Base-by-base conservation (phyloP, 2,329 filamentous ascomycete genomes). In the Paraphaeosphaeria minitans region DNA sequence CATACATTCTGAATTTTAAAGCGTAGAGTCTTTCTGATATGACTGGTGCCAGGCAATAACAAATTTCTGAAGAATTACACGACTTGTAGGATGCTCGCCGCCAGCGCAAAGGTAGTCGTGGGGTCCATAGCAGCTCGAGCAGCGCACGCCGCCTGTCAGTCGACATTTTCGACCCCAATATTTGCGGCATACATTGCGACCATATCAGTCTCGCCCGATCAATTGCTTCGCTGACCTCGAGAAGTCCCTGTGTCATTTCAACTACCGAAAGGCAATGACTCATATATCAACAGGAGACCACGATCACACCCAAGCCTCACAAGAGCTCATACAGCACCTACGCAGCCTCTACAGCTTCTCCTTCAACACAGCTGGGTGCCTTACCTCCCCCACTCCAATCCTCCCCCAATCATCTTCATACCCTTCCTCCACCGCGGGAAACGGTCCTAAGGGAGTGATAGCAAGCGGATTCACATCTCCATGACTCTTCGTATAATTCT, bases 401-500 rank as follows among this genome's bases (percentile, higher is more conserved):
- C 79, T 81, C 14, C 67, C 74, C 73, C 82, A 81, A 59, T 86
- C 81, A 10, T 70, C 64, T 61, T 84, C 81, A 59, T 82, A 83
- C 0, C 79, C 81, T 24, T 79, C 71, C 62, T 87, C 84, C 8
- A 89, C 79, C 59, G 86, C 74, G 1, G 86, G 86, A 65, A 79
- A 87, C 0, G 86, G 87, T 0, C 86, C 86, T 62, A 86, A 68
- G 0, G 86, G 86, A n/a, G 85, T 88, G 62, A 89, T 88, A 1
- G 80, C 82, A 43, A 81, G 79, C 1, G 86, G 86, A 63, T 89
- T 89, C 59, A 89, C 83, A 59, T 84, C 82, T 4, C 64, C 65
- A 66, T 88, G 85, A 56, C 82, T 85, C 74, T 88, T 89, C 13
- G 85, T 84, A 60, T 85, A 85, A 76, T 81, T 42, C 22, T 90